A percentile compares a stretch with the other conserved stretches of the same genome.
Conservation (phyloP, 2,329 filamentous ascomycete genomes). For the Botrytis elliptica region DNA sequence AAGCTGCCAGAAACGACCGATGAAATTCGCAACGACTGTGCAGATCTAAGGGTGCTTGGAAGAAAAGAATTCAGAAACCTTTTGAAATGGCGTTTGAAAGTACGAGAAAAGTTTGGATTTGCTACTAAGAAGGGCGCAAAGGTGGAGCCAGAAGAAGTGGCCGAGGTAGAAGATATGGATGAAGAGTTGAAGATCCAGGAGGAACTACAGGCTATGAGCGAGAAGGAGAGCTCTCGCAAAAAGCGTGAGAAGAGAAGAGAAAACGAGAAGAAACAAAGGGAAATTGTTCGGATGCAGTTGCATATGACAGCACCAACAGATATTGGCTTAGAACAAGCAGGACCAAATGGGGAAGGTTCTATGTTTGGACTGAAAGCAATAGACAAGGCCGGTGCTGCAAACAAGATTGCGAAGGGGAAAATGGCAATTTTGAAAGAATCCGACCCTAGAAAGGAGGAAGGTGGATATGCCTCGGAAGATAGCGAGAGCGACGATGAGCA, state of each 20-base stretch:
- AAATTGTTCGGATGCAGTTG: conserved; percentile 94
- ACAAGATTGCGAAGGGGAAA: conserved; percentile 70
- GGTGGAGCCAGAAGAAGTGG: conserved; percentile 58
- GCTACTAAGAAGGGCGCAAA: conserved; percentile 58
- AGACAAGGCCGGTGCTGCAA: conserved; percentile 70
- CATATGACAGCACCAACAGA: conserved; percentile 96
- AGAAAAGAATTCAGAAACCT: conserved; percentile 92
- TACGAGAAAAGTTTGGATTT: conserved; percentile 88
- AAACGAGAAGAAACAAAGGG: conserved; percentile 91
- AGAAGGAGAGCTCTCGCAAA: conserved; percentile 72
- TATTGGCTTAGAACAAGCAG: conserved; percentile 85
- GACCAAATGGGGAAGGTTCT: conserved; percentile 72
- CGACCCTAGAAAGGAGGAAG: conserved; percentile 59
- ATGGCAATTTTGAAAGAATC: conserved; percentile 68
- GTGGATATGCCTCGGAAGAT: conserved; percentile 54
- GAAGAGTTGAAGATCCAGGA: conserved; percentile 90
- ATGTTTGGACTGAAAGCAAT: conserved; percentile 85
- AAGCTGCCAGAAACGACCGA: conserved; percentile 83
- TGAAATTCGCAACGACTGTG: conserved; percentile 76
- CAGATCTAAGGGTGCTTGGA: conserved; percentile 84
- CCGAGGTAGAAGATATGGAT: conserved; percentile 85
- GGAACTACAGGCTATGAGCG: conserved; percentile 78
- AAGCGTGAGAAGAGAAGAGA: conserved; percentile 83
- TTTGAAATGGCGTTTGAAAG: conserved; percentile 83
- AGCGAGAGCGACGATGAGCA: conserved; percentile 73